Percentiles rank a stretch among this genome's conserved stretches.
Evolutionary conservation across 2,329 filamentous ascomycete species (phyloP).

Genomic region (Sporothrix euskadiensis): DNA sequence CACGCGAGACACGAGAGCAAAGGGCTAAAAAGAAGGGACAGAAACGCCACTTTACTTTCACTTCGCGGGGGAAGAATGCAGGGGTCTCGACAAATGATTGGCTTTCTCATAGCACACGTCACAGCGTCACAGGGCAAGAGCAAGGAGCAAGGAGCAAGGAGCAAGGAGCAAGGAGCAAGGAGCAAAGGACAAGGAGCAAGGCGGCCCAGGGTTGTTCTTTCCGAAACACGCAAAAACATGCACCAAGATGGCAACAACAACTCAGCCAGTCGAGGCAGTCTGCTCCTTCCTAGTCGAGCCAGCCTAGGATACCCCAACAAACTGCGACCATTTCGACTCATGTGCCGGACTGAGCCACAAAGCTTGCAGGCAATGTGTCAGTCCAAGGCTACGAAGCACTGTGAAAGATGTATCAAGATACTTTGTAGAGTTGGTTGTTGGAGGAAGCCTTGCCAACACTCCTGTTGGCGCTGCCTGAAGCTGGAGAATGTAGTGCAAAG

Average conservation of each 20-base stretch:
- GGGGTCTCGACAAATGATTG: conserved; percentile 8
- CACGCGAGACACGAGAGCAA: not conserved
- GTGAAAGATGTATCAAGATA: not conserved
- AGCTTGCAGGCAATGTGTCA: not conserved
- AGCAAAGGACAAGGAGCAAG: no score
- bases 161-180: not conserved
- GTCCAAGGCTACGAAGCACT: not conserved
- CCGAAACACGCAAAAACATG: conserved; percentile 21
- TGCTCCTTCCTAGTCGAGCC: no score
- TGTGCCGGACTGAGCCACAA: not conserved
- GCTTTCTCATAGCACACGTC: conserved; percentile 4
- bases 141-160: not conserved
- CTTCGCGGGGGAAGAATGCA: conserved; percentile 5
- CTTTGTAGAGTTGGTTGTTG: not conserved
- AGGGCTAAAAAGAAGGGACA: not conserved
- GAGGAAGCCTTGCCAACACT: not conserved
- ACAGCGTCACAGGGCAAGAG: not conserved
- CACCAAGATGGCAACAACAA: not conserved
- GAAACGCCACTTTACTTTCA: not conserved
- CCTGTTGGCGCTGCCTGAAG: not conserved
- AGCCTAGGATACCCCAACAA: no score
- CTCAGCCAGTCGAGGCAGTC: not conserved
- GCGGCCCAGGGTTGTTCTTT: conserved; percentile 12
- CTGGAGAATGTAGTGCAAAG: not conserved
- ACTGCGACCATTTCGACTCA: not conserved